Evolutionary conservation across 176 grass and related monocot species (phyloP), one percentile per base, ranked within the genome.

Genomic region (Leersia perrieri): DNA sequence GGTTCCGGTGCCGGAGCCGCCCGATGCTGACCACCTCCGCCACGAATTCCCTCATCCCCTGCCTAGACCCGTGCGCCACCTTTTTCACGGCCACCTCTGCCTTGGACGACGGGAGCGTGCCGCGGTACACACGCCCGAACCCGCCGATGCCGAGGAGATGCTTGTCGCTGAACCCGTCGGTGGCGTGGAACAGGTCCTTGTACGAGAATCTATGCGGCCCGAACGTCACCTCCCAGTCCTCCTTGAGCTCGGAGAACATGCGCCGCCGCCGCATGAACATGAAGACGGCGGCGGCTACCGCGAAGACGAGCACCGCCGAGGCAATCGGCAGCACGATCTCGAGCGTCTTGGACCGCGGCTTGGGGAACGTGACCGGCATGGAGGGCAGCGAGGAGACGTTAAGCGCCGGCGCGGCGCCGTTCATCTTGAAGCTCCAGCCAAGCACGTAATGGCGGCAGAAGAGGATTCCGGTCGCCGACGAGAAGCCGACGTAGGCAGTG

Each of bases 401-500:
- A 3, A 95, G 85, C 25, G 82, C 60, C 12, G 78, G 87, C 22
- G 93, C 90, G 15, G 63, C 70, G 51, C 92, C 92, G 66, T 89
- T 72, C 86, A 86, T 82, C 66, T 32, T 86, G 75, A 92, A 89
- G 82, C 86, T 92, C 90, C 90, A 92, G 26, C 90, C 90, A 4
- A 86, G 76, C 20, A 92, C 49, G 90, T 92, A 92, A 80, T 92
- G 92, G 3, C 90, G 86, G 82, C 87, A 92, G 73, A 84, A 88
- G 41, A 95, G 87, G 79, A 92, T 87, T 33, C 90, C 90, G 5
- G 74, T 88, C 4, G 93, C 84, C 10, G 93, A 86, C 1, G 90
- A 92, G 87, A 95, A 95, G 1, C 93, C 93, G 39, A 95, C 90
- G 78, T 92, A 95, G 20, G 91, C 91, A 33, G 88, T 75, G 63